Conservation (phyloP, 2,329 filamentous ascomycete species). For the Endocalyx cinctus region DNA sequence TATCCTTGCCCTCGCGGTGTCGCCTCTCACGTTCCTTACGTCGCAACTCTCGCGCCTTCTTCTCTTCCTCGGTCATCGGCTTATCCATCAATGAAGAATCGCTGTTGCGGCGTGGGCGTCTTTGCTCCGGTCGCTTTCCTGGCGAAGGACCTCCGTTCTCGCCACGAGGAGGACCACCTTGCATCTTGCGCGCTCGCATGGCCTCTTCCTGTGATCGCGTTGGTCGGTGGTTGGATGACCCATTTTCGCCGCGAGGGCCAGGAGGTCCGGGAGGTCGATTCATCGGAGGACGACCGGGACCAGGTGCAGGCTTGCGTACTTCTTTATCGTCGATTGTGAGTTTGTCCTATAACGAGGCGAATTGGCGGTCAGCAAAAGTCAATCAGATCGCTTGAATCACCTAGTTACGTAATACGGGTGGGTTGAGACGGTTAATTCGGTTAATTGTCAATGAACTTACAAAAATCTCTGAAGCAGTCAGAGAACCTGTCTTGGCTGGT, state of each 20-base stretch:
- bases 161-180: slow-evolving; percentile 29
- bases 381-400: too few species aligned
- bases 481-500: slow-evolving; percentile 41
- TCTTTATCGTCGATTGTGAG: slow-evolving; percentile 58
- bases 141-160: slow-evolving; percentile 32
- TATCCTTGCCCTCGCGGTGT: slow-evolving; percentile 49
- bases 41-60: slow-evolving; percentile 41
- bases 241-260: slow-evolving; percentile 37
- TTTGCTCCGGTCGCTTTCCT: slow-evolving; percentile 34
- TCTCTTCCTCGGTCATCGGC: slow-evolving; percentile 56
- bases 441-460: slow-evolving; percentile 65
- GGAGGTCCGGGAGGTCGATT: slow-evolving; percentile 39
- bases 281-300: slow-evolving; percentile 26
- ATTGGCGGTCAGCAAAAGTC: too few species aligned
- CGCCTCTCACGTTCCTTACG: slow-evolving; percentile 50
- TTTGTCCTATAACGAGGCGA: slow-evolving; percentile 69
- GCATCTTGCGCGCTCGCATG: slow-evolving; percentile 42
- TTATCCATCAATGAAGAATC: slow-evolving; percentile 70
- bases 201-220: slow-evolving; percentile 65
- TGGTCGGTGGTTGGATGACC: slow-evolving; percentile 52
- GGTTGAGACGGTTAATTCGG: too few species aligned
- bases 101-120: slow-evolving; percentile 67
- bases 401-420: too few species aligned
- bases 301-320: slow-evolving; percentile 32
- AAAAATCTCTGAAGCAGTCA: slow-evolving; percentile 67